Base-by-base conservation (phyloP, 495 filamentous ascomycete genomes). In the Pseudoneurospora amorphoporcata region DNA sequence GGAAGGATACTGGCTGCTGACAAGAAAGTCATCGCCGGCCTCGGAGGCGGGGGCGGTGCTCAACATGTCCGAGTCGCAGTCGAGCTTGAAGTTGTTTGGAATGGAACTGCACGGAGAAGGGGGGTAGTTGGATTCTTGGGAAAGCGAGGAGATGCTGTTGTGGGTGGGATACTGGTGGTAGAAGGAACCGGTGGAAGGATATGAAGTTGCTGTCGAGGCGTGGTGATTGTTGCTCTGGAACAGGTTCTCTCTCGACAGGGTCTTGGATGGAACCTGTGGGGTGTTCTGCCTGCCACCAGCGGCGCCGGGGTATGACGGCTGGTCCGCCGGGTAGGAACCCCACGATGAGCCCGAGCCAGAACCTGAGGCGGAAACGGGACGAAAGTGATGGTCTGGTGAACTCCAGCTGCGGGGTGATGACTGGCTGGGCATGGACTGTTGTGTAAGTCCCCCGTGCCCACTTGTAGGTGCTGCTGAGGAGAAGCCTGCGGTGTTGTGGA, bases 361-460 rank as follows among this genome's bases (percentile, higher is more conserved):
- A 32, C 53, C 53, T 35, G 53, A 65, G 53, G 53, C 53, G 37
- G 53, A 68, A 3, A 73, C 58, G 2, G 76, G 69, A 16, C 70
- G 73, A 14, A 76, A 73, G n/a, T 77, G 78, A 35, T 65, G 53
- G 32, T 75, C 76, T 35, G 79, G 71, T 16, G 78, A 76, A 39
- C 58, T 71, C 78, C 79, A 79, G 69, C 71, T 80, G 39, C 79
- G 76, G 12, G 79, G 79, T 3, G 79, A 81, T 0, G 79, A 75
- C 70, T 73, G 72, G 19, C 23, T 41, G 3, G 79, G 76, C 73
- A 41, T 35, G n/a, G 53, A 68, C 38, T 71, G 73, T 2, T 45
- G 72, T 32, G 73, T 43, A 16, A 77, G 70, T 23, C 72, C 71
- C 29, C 53, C 53, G 53, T 65, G 32, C 12, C 53, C 53, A 65